Evolutionary conservation across 1,284 basidiomycete genomes (phyloP), one percentile per base, ranked within the genome.

Genomic region (Moesziomyces globuligerus): DNA sequence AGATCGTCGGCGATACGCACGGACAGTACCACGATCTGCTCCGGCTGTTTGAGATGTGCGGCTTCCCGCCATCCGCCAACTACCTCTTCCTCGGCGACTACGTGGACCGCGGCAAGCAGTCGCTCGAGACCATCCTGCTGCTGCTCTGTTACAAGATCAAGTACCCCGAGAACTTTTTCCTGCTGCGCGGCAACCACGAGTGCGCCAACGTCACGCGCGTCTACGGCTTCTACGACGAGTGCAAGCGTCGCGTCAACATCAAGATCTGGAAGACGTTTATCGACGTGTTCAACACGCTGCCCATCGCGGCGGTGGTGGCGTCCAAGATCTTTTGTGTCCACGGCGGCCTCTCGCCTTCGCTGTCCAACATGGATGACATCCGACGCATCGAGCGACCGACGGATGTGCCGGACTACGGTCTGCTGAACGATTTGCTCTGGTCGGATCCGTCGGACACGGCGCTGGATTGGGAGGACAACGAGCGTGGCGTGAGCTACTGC

Each of bases 241-340:
- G 96, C 88, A 99, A 99, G 86, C 90, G 96, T 80, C 89, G 96
- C 75, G 95, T 93, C 86, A 98, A 97, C 84, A 95, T 98, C 87
- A 98, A 98, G 86, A 94, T 93, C 37, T 99, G 96, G 96, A 98
- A 98, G 86, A 94, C 94, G 13, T 98, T 99, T 83, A 93, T 98
- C 83, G 96, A 99, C 84, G 95, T 98, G 40, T 99, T 99, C 88
- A 98, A 99, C 85, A 94, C 93, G 76, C 88, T 99, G 11, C 96
- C 96, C 43, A 98, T 99, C 78, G 94, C 96, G 37, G 94, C 96
- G 34, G 92, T 99, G 74, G 95, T 99, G 48, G 96, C 95, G 11
- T 94, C 93, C 76, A 99, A 99, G 86, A 99, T 99, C 81, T 99
- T 99, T 84, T 98, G 95, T 81, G 95, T 99, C 10, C 96, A 99